These are phyloP conservation scores for Phoma sp. DNA, from an alignment of 2,329 filamentous ascomycete species.

Conservation along the genomic window DNA sequence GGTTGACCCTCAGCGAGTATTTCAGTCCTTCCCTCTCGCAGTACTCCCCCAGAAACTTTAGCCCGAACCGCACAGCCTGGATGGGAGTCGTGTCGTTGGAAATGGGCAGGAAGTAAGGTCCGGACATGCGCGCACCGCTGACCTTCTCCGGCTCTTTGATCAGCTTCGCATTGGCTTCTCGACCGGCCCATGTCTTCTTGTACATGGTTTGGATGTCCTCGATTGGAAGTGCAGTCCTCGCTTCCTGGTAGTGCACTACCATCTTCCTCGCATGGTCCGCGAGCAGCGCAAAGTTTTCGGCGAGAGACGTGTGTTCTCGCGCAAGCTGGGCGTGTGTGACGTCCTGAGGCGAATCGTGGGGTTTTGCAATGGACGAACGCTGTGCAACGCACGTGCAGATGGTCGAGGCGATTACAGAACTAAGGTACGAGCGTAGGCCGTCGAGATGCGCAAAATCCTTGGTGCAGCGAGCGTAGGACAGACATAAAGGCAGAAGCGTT, in stretches of 20 bases:
- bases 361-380: conserved; percentile 22
- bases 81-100: conserved; percentile 50
- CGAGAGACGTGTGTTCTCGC: conserved; percentile 27
- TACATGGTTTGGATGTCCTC: conserved; percentile 48
- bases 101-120: conserved; percentile 51
- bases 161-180: conserved; percentile 29
- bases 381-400: conserved; percentile 45
- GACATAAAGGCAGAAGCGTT: conserved; percentile 45
- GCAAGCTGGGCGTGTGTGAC: conserved; percentile 29
- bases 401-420: conserved; percentile 48
- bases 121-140: conserved; percentile 43
- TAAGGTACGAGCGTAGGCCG: conserved; percentile 51
- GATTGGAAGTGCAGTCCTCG: conserved; percentile 36
- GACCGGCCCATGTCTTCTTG: conserved; percentile 47
- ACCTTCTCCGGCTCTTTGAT: conserved; percentile 42
- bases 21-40: conserved; percentile 42
- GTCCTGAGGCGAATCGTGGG: conserved; percentile 41
- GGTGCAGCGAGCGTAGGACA: conserved; percentile 41
- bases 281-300: conserved; percentile 37
- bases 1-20: conserved; percentile 34
- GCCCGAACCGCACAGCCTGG: conserved; percentile 53
- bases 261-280: conserved; percentile 38
- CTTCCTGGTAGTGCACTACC: conserved; percentile 35
- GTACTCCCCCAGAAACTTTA: conserved; percentile 53
- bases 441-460: conserved; percentile 47